phyloP scores from a whole-genome alignment of 352 stramenopile genomes.

The Thalassiosira mediterranea region DNA sequence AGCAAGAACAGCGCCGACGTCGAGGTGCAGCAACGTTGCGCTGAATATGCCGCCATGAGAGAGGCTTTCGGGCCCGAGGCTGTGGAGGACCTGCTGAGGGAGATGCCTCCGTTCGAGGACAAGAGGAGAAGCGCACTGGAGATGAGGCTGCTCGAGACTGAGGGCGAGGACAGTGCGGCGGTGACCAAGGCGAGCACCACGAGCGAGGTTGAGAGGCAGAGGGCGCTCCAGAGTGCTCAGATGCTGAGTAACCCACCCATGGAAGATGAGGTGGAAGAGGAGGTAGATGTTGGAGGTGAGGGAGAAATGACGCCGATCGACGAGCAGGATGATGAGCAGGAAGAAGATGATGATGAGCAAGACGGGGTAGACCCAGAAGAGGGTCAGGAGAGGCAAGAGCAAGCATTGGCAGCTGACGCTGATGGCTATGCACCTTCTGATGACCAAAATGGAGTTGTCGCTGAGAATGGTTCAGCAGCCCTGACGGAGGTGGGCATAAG shows the following conservation, averaged over 20 bases:
- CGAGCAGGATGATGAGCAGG: slow-evolving; percentile 39
- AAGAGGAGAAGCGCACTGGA: slow-evolving; percentile 88
- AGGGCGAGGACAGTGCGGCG: slow-evolving; percentile 85
- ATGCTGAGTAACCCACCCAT: slow-evolving; percentile 29
- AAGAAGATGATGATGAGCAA: slow-evolving; percentile 13
- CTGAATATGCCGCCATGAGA: slow-evolving; percentile 93
- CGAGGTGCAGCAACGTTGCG: slow-evolving; percentile 96
- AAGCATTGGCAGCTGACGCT: slow-evolving; percentile 6
- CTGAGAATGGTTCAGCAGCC: slow-evolving; percentile 10
- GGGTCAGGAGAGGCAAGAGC: background rate
- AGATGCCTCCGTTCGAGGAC: slow-evolving; percentile 97
- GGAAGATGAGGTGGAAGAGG: slow-evolving; percentile 30
- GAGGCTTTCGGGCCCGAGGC: slow-evolving; percentile 86
- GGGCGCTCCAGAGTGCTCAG: slow-evolving; percentile 64
- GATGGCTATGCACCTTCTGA: slow-evolving; percentile 9
- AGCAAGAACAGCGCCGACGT: slow-evolving; percentile 93
- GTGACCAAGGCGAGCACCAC: slow-evolving; percentile 73
- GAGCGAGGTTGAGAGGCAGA: slow-evolving; percentile 74
- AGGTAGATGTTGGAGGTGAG: no score
- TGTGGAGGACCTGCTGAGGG: slow-evolving; percentile 93
- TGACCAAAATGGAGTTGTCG: slow-evolving; percentile 8
- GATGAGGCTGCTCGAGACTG: slow-evolving; percentile 83
- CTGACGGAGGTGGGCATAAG: slow-evolving; percentile 71
- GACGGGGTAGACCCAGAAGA: slow-evolving; percentile 5
- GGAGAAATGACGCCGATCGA: slow-evolving; percentile 38